Evolutionary conservation across 768 basidiomycete genomes (phyloP).

Genomic region (Russula abietina): DNA sequence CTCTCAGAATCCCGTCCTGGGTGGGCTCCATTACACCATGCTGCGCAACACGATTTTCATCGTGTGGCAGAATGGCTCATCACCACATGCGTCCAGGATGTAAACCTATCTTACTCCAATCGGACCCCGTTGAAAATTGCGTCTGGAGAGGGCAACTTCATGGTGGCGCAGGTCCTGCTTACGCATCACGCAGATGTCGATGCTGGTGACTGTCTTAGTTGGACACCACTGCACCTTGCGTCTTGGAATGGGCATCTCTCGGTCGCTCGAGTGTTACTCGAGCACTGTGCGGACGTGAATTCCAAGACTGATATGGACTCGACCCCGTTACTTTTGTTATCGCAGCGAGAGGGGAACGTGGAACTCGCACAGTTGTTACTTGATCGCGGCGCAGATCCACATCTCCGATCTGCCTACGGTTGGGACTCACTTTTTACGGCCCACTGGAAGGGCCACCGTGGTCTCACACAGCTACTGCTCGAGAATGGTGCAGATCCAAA

Average conservation of each 20-base stretch:
- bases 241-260: too few species aligned
- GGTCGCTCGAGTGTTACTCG: background rate
- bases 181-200: too few species aligned
- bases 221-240: background rate
- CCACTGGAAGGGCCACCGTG: background rate
- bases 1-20: background rate
- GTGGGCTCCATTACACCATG: background rate
- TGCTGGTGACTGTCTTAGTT: too few species aligned
- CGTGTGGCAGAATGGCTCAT: background rate
- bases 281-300: background rate
- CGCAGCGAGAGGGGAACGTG: background rate
- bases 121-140: too few species aligned
- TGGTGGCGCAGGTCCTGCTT: too few species aligned
- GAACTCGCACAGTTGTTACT: background rate
- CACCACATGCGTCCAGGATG: too few species aligned
- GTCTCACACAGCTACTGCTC: background rate
- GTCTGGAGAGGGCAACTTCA: too few species aligned
- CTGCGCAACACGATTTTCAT: background rate
- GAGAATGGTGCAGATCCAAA: background rate
- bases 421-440: background rate
- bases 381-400: background rate
- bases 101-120: too few species aligned
- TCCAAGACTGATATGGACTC: accelerated
- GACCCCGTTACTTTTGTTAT: background rate
- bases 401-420: background rate